Evolutionary conservation across 768 basidiomycete species (phyloP).

Genomic region (Mycena amicta): DNA sequence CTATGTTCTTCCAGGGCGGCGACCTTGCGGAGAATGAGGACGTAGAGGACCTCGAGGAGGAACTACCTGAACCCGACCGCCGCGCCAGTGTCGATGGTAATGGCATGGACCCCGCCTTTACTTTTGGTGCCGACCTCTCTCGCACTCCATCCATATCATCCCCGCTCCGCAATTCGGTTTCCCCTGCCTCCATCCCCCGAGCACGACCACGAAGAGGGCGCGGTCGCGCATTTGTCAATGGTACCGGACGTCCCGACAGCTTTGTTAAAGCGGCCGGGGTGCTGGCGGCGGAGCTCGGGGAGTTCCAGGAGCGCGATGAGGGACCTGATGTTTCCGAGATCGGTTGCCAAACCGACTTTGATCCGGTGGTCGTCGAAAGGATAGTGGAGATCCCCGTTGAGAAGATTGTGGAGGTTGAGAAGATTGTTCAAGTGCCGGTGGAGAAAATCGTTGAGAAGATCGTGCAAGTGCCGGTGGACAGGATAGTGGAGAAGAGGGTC

Average conservation of each 20-base stretch:
- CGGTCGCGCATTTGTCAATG: slow-evolving; percentile 9
- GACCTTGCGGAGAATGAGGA: slow-evolving; percentile 19
- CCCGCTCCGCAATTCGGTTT: slow-evolving; percentile 17
- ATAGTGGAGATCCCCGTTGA: slow-evolving; percentile 35
- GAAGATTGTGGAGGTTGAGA: slow-evolving; percentile 8
- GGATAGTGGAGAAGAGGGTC: slow-evolving; percentile 11
- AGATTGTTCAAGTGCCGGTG: slow-evolving; percentile 1
- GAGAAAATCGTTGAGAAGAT: slow-evolving; percentile 35
- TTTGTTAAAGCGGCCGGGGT: slow-evolving; percentile 74
- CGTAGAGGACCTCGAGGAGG: slow-evolving; percentile 16
- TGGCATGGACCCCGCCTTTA: slow-evolving; percentile 87
- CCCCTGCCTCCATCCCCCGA: slow-evolving; percentile 10
- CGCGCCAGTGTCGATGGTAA: slow-evolving; percentile 47
- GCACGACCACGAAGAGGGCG: slow-evolving; percentile 17
- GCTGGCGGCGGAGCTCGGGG: slow-evolving; percentile 64
- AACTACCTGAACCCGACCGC: slow-evolving; percentile 19
- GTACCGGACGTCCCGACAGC: slow-evolving; percentile 49
- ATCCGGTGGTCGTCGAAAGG: slow-evolving; percentile 28
- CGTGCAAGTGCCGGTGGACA: slow-evolving; percentile 35
- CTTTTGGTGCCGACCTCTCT: slow-evolving; percentile 62
- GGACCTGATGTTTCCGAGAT: slow-evolving; percentile 61
- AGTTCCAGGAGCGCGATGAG: slow-evolving; percentile 36
- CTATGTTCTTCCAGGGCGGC: slow-evolving; percentile 18
- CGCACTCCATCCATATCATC: slow-evolving; percentile 52
- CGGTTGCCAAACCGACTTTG: slow-evolving; percentile 67